A percentile compares a stretch with the other conserved stretches of the same genome.
Conservation (phyloP, 768 basidiomycete genomes). For the Russula virescens region DNA sequence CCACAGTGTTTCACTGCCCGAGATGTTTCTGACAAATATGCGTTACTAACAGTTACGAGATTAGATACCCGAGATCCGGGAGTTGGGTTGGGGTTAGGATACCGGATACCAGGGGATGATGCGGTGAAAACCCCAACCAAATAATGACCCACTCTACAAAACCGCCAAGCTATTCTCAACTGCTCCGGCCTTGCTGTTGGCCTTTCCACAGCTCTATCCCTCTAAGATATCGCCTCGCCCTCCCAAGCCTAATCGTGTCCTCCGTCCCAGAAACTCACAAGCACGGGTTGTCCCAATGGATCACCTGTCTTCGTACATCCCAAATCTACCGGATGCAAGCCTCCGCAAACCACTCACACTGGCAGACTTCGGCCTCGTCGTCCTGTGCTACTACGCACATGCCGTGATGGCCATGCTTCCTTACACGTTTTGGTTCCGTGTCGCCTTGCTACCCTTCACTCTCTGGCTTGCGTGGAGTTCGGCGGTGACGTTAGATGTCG, state of each 20-base stretch:
- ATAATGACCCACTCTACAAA: no score
- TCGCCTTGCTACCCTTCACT: slow-evolving; percentile 17
- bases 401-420: slow-evolving; percentile 21
- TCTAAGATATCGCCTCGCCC: no score
- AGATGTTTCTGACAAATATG: no score
- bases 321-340: slow-evolving; percentile 3
- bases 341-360: slow-evolving; percentile 1
- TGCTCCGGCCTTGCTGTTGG: neutral
- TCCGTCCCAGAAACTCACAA: no score
- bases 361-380: slow-evolving; percentile 1
- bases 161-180: neutral
- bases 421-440: neutral
- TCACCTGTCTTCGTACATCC: neutral
- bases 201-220: no score
- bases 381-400: slow-evolving; percentile 18
- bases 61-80: no score
- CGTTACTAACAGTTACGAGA: no score
- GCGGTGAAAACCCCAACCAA: no score
- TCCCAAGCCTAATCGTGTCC: no score
- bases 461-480: slow-evolving; percentile 13
- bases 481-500: slow-evolving; percentile 5
- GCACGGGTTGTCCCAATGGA: neutral
- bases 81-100: no score
- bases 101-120: no score
- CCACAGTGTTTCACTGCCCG: no score